Percentiles rank a stretch among this genome's conserved stretches.
These are phyloP conservation scores for Exidia glandulosa DNA, from an alignment of 768 basidiomycete genomes.

Conservation along the genomic window DNA sequence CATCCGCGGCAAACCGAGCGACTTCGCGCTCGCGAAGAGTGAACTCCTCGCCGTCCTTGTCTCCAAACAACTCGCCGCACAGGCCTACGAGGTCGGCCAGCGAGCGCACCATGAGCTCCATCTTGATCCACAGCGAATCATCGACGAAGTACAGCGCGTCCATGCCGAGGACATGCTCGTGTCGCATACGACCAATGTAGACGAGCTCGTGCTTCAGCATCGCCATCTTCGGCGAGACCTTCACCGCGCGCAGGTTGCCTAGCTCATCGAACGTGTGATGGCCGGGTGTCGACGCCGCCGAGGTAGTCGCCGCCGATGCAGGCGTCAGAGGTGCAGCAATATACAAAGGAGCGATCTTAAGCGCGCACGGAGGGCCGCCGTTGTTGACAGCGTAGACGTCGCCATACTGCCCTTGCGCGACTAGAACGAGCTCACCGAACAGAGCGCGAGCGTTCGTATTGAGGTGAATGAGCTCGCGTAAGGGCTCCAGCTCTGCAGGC, in stretches of 20 bases:
- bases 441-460: slow-evolving; percentile 48
- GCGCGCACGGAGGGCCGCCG: not conserved
- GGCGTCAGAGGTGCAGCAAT: slow-evolving; percentile 16
- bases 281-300: slow-evolving; percentile 5
- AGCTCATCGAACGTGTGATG: not conserved
- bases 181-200: slow-evolving; percentile 44
- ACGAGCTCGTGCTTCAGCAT: slow-evolving; percentile 52
- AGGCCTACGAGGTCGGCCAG: slow-evolving; percentile 69
- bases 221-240: slow-evolving; percentile 48
- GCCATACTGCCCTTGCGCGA: slow-evolving; percentile 77
- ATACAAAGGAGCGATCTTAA: slow-evolving; percentile 13
- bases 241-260: slow-evolving; percentile 1
- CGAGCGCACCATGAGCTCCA: slow-evolving; percentile 86
- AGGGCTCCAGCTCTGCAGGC: slow-evolving; percentile 36
- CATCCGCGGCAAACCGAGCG: slow-evolving; percentile 67
- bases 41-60: slow-evolving; percentile 32
- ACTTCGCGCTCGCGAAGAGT: slow-evolving; percentile 57
- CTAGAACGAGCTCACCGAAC: slow-evolving; percentile 61
- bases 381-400: slow-evolving; percentile 41
- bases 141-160: slow-evolving; percentile 53
- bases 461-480: slow-evolving; percentile 55
- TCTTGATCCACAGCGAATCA: slow-evolving; percentile 67
- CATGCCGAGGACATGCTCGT: slow-evolving; percentile 54
- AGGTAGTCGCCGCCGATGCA: slow-evolving; percentile 8
- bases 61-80: slow-evolving; percentile 19